These are phyloP conservation scores for Acanthochlamys bracteata DNA, from an alignment of 106 monocot species.

Conservation along the genomic window DNA sequence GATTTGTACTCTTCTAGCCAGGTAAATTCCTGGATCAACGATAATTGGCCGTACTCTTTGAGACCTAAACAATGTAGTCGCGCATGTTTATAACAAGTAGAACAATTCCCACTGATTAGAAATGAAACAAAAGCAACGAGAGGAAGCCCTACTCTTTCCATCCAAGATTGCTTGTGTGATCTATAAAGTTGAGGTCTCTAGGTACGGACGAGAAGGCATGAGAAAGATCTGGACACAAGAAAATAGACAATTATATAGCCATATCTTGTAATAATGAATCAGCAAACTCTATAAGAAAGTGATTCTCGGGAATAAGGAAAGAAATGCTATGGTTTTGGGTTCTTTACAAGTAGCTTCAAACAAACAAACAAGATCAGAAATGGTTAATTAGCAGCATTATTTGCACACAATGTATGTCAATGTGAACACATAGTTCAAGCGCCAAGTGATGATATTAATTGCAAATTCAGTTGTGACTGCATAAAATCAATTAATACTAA, in stretches of 20 bases:
- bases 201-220: constrained; percentile 56
- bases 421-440: too few species aligned
- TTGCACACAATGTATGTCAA: too few species aligned
- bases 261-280: background rate
- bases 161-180: constrained; percentile 58
- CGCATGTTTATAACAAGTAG: background rate
- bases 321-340: background rate
- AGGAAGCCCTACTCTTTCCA: constrained; percentile 53
- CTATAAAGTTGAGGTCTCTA: constrained; percentile 59
- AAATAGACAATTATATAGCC: background rate
- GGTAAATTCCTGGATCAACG: constrained; percentile 28
- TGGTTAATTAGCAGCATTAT: too few species aligned
- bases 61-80: constrained; percentile 19
- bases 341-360: too few species aligned
- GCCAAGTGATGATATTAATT: too few species aligned
- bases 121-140: background rate
- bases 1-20: constrained; percentile 23
- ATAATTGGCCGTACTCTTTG: constrained; percentile 47
- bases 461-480: too few species aligned
- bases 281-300: background rate
- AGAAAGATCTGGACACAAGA: constrained; percentile 31
- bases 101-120: background rate
- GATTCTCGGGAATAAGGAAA: background rate
- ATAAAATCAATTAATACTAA: too few species aligned
- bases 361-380: too few species aligned